Percentiles rank a stretch among this genome's conserved stretches.
Conservation (phyloP, 495 filamentous ascomycete genomes). For the Elaphomyces granulatus region DNA sequence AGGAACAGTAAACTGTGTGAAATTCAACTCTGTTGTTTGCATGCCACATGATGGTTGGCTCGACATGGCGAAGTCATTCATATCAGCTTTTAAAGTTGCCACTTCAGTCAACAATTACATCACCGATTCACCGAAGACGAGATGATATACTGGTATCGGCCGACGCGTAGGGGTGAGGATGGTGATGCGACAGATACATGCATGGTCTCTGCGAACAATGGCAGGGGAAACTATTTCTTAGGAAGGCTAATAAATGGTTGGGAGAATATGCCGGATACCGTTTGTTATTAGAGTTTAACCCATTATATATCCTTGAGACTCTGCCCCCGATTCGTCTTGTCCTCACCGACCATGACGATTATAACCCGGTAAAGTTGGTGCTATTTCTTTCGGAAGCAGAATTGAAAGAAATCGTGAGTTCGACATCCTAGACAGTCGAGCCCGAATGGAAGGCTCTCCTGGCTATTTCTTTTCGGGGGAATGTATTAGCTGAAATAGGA, state of each 20-base stretch:
- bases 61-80: conserved; percentile 45
- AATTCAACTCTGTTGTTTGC: no score
- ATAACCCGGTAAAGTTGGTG: no score
- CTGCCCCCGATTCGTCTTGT: no score
- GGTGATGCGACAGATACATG: conserved; percentile 43
- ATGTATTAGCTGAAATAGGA: no score
- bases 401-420: no score
- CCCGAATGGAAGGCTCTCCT: no score
- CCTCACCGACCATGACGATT: no score
- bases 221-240: conserved; percentile 40
- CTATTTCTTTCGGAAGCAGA: conserved; percentile 38
- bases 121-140: conserved; percentile 39
- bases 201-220: conserved; percentile 25
- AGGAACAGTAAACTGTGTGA: no score
- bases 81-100: conserved; percentile 42
- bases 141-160: conserved; percentile 46
- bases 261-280: conserved; percentile 37
- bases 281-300: conserved; percentile 41
- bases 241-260: conserved; percentile 39
- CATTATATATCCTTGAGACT: conserved; percentile 34
- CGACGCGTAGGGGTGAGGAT: conserved; percentile 30
- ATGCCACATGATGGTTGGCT: conserved; percentile 44
- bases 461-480: no score
- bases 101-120: conserved; percentile 23
- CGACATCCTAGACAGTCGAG: conserved; percentile 36